Evolutionary conservation across 352 stramenopile species (phyloP), one percentile per base, ranked within the genome.

Genomic region (Phytopythium sindhum): DNA sequence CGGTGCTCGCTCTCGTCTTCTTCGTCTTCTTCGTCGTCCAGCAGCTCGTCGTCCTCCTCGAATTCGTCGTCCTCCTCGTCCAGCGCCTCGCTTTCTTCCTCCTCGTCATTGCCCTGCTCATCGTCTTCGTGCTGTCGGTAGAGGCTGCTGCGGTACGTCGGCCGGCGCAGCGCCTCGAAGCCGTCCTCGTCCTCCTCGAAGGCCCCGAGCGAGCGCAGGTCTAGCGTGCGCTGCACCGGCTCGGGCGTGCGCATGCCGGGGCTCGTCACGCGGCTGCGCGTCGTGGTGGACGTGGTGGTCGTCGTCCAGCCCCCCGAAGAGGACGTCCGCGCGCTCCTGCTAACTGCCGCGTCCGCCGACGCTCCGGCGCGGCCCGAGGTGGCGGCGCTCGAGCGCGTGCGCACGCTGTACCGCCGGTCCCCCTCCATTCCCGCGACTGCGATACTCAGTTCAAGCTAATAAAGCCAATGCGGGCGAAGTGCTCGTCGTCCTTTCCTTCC

Each of bases 141-240:
- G 47, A 72, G 5, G 26, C 35, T 51, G 55, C 55, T 61, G 35
- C 55, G 55, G 39, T 61, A 61, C 26, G 47, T 53, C 23, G 47
- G 47, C 23, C 47, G 47, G 23, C 23, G 14, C 47, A 60, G 29
- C 37, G 54, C 68, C 4, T 70, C 78, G 31, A 79, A 64, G 2
- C 70, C 66, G 14, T 75, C 64, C n/a, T 81, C 72, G 14, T 82
- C 75, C 0, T 80, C 75, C 0, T 80, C 77, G 24, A 75, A 68
- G 4, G 80, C 76, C 14, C 84, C 50, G 14, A 74, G 24, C 73
- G 71, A 15, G 69, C 69, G n/a, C 66, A 86, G 70, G 48, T 74
- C 66, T n/a, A 91, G 70, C 59, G 78, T 88, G 33, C 81, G 75
- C 50, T 88, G 83, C 53, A 91, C 77, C 0, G 79, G 77, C 37